phyloP scores from a whole-genome alignment of 805 yeast genomes.

The Yamadazyma scolyti region DNA sequence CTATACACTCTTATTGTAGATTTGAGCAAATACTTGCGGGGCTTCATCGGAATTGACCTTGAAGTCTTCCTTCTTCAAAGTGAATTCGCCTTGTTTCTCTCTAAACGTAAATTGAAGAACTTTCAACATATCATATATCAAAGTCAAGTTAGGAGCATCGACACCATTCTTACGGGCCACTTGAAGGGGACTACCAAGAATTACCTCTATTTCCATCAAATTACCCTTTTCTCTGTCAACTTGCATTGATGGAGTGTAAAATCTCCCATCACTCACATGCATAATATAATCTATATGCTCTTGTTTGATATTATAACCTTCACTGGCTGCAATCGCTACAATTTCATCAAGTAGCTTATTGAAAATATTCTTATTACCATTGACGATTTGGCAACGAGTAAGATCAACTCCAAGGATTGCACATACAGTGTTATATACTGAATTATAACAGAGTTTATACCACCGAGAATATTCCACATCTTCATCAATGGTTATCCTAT shows the following conservation, averaged over 20 bases:
- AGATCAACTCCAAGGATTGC: conserved; percentile 32
- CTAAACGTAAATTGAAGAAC: conserved; percentile 59
- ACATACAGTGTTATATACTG: conserved; percentile 32
- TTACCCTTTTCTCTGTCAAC: conserved; percentile 35
- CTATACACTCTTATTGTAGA: conserved; percentile 1
- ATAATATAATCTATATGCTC: conserved; percentile 47
- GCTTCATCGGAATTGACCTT: conserved; percentile 16
- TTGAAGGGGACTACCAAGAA: conserved; percentile 36
- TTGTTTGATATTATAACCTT: conserved; percentile 53
- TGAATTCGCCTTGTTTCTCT: conserved; percentile 48
- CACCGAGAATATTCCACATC: conserved; percentile 32
- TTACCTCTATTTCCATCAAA: conserved; percentile 36
- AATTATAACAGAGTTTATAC: conserved; percentile 36
- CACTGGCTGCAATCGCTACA: conserved; percentile 62
- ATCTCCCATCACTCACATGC: conserved; percentile 45
- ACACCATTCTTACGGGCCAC: conserved; percentile 38
- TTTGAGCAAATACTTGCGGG: conserved; percentile 9
- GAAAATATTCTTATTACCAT: conserved; percentile 26
- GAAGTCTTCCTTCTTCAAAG: conserved; percentile 21
- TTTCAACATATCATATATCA: conserved; percentile 56
- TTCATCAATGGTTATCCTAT: conserved; percentile 20
- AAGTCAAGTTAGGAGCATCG: conserved; percentile 53
- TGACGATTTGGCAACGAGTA: conserved; percentile 31
- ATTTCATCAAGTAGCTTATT: conserved; percentile 69
- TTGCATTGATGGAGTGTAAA: conserved; percentile 40